Conservation (phyloP, 768 basidiomycete genomes). For the Brasilioporus rufonigricans region DNA sequence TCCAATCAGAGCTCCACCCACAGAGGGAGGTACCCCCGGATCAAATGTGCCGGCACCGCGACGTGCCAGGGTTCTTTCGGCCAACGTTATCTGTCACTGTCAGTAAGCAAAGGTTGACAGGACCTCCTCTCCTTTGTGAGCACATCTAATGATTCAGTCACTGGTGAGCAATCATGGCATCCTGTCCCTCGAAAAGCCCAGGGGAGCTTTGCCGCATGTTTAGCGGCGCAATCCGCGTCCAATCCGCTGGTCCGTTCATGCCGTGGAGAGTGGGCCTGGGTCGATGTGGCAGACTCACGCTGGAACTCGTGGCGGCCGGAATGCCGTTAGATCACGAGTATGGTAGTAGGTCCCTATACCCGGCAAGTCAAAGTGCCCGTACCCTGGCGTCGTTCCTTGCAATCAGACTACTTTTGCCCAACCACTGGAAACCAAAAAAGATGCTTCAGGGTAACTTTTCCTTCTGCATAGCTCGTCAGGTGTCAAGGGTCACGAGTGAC, state of each 20-base stretch:
- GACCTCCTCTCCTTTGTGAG: background rate
- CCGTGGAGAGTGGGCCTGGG: background rate
- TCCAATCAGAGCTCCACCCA: background rate
- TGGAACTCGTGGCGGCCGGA: background rate
- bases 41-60: slow-evolving; percentile 12
- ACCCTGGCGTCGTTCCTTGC: background rate
- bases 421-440: background rate
- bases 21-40: background rate
- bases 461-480: background rate
- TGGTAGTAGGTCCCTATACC: background rate
- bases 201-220: background rate
- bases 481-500: background rate
- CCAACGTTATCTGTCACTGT: background rate
- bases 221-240: background rate
- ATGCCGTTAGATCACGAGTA: background rate
- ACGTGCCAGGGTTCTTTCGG: background rate
- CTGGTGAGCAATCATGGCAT: background rate
- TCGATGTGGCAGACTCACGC: background rate
- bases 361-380: background rate
- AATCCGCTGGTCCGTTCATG: background rate
- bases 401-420: slow-evolving; percentile 9
- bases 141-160: background rate
- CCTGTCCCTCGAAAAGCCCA: background rate
- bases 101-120: slow-evolving; percentile 1
- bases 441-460: slow-evolving; percentile 2